Base-by-base conservation (phyloP, 345 rosid genomes). In the Brassica juncea region DNA sequence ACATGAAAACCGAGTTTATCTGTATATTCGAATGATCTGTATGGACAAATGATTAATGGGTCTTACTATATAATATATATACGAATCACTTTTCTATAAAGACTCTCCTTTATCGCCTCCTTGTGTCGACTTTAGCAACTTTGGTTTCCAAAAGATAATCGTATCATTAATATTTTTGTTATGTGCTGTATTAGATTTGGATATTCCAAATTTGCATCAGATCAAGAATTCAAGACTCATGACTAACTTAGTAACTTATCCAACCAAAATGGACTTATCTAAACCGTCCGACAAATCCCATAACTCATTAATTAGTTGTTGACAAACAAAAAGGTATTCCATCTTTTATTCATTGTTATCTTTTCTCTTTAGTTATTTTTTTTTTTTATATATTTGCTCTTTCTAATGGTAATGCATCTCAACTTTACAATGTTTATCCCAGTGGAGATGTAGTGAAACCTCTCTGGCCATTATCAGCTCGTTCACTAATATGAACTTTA, bases 71-170 rank as follows among this genome's bases (percentile, higher is more conserved):
- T 23, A 23, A 23, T 23, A 23, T 28, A 9, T 14, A n/a, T 39
- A 15, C 30, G 60, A 19, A 34, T 16, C 12, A 34, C 12, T 9
- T 65, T 64, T 32, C 8, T 16, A 35, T 34, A 65, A 35, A 60
- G 21, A 1, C 34, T 60, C n/a, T 10, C 25, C 25, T 60, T 64
- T 74, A 34, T 14, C 39, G 39, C 39, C 39, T 34, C 8, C 44
- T 66, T 74, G 55, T 21, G 58, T 75, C 25, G 31, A 58, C 79
- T 67, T 75, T 67, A 34, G 37, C 60, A 64, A 2, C 27, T 75
- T 52, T 52, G 19, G 19, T 14, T 49, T n/a, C n/a, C 19, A 19
- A 49, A 49, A 49, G 54, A 49, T 49, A 10, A 5, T 47, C 16
- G 4, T 47, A 3, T 23, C 25, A 23, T 23, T 23, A 23, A 23